Percentiles rank a stretch among this genome's conserved stretches.
Conservation (phyloP, 83 land plant genomes). For the Isoetes engelmannii region DNA sequence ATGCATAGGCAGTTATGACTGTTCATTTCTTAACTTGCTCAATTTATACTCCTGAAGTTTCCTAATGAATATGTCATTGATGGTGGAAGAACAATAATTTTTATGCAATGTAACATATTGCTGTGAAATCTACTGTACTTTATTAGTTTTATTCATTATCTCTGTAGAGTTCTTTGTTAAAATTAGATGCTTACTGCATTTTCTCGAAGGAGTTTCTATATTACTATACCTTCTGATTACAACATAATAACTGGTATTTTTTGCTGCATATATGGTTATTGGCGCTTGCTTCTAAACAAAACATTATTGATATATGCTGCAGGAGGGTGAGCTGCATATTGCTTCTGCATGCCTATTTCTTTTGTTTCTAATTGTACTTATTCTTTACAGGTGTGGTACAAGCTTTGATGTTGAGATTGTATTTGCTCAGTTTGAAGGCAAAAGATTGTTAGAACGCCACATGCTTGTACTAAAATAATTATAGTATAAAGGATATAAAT, state of each 20-base stretch:
- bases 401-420: constrained; percentile 1
- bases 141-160: neutral
- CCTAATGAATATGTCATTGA: no score
- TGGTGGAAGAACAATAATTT: no score
- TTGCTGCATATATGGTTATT: constrained; percentile 1
- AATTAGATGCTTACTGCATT: neutral
- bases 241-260: neutral
- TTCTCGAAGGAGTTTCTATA: constrained; percentile 3
- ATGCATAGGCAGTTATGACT: neutral
- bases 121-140: neutral
- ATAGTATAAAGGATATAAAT: no score
- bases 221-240: constrained; percentile 9
- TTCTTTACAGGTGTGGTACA: neutral
- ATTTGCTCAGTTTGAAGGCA: constrained; percentile 2
- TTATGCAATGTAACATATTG: no score
- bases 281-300: constrained; percentile 33
- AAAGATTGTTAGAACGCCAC: neutral
- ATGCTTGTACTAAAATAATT: no score
- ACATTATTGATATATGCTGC: constrained; percentile 78
- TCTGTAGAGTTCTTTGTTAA: neutral
- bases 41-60: neutral
- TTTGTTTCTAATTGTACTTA: neutral
- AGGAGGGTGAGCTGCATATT: constrained; percentile 59
- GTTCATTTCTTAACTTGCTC: neutral
- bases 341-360: neutral